phyloP scores from a whole-genome alignment of 495 filamentous ascomycete genomes.

The Aspergillus biplanus region DNA sequence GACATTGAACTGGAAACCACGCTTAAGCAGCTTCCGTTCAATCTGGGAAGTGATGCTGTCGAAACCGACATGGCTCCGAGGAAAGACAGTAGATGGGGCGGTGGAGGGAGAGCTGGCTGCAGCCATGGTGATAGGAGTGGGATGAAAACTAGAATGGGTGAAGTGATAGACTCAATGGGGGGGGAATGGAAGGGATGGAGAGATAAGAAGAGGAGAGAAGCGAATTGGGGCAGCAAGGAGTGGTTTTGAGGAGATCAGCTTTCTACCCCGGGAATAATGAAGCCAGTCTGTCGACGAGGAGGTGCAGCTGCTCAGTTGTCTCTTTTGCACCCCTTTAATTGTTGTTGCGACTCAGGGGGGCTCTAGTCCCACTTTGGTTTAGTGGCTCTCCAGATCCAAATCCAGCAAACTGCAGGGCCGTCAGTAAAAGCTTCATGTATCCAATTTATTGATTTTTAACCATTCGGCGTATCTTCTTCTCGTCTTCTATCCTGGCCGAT shows the following conservation, averaged over 20 bases:
- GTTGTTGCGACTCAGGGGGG: slow-evolving; percentile 48
- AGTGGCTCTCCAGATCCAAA: slow-evolving; percentile 36
- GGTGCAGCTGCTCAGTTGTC: slow-evolving; percentile 13
- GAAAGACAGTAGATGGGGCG: slow-evolving; percentile 69
- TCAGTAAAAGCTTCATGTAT: slow-evolving; percentile 27
- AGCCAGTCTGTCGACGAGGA: slow-evolving; percentile 21
- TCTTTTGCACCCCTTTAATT: slow-evolving; percentile 46
- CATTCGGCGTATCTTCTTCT: slow-evolving; percentile 10
- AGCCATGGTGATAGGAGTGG: slow-evolving; percentile 49
- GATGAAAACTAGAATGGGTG: slow-evolving; percentile 10
- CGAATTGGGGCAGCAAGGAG: slow-evolving; percentile 4
- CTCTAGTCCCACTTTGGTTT: slow-evolving; percentile 39
- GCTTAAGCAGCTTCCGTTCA: slow-evolving; percentile 98
- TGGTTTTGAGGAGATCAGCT: slow-evolving; percentile 15
- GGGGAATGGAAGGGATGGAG: neutral
- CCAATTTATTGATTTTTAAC: slow-evolving; percentile 15
- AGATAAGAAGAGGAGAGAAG: slow-evolving; percentile 7
- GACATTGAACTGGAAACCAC: slow-evolving; percentile 99
- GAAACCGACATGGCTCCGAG: slow-evolving; percentile 97
- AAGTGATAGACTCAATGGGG: slow-evolving; percentile 11
- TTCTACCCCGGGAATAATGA: slow-evolving; percentile 20
- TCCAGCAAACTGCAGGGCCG: slow-evolving; percentile 24
- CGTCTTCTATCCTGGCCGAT: neutral
- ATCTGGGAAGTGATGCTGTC: slow-evolving; percentile 99
- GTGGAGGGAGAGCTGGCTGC: slow-evolving; percentile 51